Evolutionary conservation across 2,329 filamentous ascomycete genomes (phyloP).

Genomic region (Tricladium varicosporioides): DNA sequence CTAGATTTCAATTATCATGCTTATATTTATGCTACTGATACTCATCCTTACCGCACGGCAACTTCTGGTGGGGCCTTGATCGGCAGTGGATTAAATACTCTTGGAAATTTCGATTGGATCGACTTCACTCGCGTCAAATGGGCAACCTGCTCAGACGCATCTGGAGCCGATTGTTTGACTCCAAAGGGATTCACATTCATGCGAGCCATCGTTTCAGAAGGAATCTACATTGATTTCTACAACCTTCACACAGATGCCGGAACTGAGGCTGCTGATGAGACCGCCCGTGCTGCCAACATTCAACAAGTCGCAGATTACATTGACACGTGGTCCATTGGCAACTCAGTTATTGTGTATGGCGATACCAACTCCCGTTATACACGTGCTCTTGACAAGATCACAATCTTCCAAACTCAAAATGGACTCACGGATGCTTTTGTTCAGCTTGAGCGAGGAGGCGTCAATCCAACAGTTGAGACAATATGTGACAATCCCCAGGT

Average conservation of each 20-base stretch:
- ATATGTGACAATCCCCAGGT: constrained; percentile 58
- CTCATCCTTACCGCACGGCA: constrained; percentile 57
- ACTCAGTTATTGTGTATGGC: constrained; percentile 62
- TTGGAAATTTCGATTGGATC: constrained; percentile 57
- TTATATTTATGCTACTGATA: constrained; percentile 58
- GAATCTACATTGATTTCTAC: constrained; percentile 60
- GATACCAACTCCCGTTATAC: constrained; percentile 67
- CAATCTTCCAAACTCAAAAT: constrained; percentile 48
- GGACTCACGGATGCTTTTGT: constrained; percentile 60
- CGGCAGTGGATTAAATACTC: constrained; percentile 62
- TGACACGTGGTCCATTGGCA: constrained; percentile 52
- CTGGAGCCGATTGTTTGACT: constrained; percentile 59
- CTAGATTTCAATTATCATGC: constrained; percentile 67
- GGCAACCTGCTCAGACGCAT: constrained; percentile 54
- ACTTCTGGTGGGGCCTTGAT: constrained; percentile 64
- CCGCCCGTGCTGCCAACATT: constrained; percentile 57
- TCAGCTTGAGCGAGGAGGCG: constrained; percentile 48
- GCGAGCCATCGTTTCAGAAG: constrained; percentile 51
- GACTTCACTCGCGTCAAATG: constrained; percentile 58
- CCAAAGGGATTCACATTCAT: constrained; percentile 71
- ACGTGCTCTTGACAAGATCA: constrained; percentile 50
- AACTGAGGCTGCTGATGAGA: constrained; percentile 48
- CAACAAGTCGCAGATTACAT: constrained; percentile 59
- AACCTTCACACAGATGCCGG: constrained; percentile 68
- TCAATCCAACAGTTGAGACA: constrained; percentile 41